These are phyloP conservation scores for Asterionellopsis glacialis DNA, from an alignment of 108 stramenopile genomes.

Conservation along the genomic window DNA sequence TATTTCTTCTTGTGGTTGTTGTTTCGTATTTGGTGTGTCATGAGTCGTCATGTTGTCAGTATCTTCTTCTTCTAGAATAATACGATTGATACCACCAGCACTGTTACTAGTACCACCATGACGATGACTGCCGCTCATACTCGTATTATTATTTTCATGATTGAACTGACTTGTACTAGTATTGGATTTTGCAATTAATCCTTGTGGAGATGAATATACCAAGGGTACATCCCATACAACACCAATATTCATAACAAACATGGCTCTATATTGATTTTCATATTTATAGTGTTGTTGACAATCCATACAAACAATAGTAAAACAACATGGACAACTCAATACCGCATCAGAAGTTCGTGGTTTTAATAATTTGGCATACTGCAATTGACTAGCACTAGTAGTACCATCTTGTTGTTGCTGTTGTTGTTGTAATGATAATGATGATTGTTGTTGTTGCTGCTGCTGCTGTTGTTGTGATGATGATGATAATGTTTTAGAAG, in stretches of 20 bases:
- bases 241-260: conserved; percentile 89
- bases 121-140: too few relatives aligned
- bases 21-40: neutral
- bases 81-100: too few relatives aligned
- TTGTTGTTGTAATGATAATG: too few relatives aligned
- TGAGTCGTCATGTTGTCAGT: neutral
- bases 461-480: too few relatives aligned
- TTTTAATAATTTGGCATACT: conserved; percentile 34
- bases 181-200: neutral
- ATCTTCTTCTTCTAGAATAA: neutral
- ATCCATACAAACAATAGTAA: conserved; percentile 86
- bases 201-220: conserved; percentile 46
- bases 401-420: neutral
- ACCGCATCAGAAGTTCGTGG: conserved; percentile 71
- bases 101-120: too few relatives aligned
- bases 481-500: neutral
- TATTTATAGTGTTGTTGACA: conserved; percentile 79
- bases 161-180: too few relatives aligned
- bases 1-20: conserved; percentile 7
- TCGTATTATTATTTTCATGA: too few relatives aligned
- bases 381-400: neutral
- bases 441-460: neutral
- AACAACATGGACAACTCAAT: conserved; percentile 82
- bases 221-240: conserved; percentile 63
- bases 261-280: conserved; percentile 81